These are phyloP conservation scores for Hymenoscyphus salicellus DNA, from an alignment of 2,329 filamentous ascomycete species.

Conservation along the genomic window DNA sequence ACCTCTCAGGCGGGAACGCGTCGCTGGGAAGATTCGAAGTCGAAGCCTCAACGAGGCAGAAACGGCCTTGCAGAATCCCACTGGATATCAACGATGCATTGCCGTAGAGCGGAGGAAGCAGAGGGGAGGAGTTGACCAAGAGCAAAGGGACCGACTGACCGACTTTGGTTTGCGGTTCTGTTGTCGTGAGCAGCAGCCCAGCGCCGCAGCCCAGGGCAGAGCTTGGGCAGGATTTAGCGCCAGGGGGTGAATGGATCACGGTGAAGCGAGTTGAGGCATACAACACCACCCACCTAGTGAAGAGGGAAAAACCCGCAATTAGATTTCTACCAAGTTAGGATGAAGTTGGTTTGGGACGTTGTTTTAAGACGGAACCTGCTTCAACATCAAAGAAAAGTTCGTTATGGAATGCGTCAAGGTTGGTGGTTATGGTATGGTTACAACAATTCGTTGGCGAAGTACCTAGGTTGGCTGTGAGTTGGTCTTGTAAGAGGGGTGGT, in stretches of 20 bases:
- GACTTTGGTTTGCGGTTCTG: neutral
- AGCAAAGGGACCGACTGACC: neutral
- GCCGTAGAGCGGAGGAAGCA: slow-evolving; percentile 10
- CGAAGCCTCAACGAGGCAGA: slow-evolving; percentile 31
- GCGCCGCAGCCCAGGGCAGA: neutral
- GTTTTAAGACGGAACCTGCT: neutral
- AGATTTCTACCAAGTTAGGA: neutral
- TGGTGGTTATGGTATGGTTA: neutral
- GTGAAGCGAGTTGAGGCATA: neutral
- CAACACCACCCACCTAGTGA: neutral
- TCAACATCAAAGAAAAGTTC: neutral
- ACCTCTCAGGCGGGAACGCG: slow-evolving; percentile 27
- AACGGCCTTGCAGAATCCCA: slow-evolving; percentile 27
- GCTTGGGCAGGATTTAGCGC: neutral
- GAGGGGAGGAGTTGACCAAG: neutral
- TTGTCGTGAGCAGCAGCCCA: neutral
- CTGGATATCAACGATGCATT: slow-evolving; percentile 34
- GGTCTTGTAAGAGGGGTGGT: neutral
- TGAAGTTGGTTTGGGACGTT: neutral
- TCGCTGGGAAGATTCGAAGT: slow-evolving; percentile 22
- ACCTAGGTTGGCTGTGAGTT: neutral
- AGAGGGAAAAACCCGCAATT: neutral
- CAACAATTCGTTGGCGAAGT: neutral
- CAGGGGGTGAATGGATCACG: slow-evolving; percentile 2
- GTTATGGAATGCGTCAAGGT: neutral